Evolutionary conservation across 371 early-diverging fungal species (phyloP).

Genomic region (Circinella umbellata): DNA sequence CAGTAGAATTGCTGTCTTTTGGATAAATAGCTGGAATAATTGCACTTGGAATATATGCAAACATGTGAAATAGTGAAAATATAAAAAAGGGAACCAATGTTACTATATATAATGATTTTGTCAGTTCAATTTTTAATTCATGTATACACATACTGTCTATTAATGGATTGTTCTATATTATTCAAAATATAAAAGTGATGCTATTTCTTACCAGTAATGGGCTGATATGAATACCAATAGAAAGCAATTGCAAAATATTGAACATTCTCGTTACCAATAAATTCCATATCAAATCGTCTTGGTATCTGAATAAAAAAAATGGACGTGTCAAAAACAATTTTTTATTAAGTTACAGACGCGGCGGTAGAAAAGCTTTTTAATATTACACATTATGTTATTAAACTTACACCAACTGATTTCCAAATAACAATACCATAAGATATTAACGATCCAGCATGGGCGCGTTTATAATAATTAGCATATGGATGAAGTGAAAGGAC

Average conservation of each 20-base stretch:
- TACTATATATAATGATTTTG: conserved; percentile 44
- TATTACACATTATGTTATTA: conserved; percentile 3
- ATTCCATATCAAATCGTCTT: conserved; percentile 32
- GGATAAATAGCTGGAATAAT: conserved; percentile 70
- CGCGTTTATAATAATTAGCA: conserved; percentile 59
- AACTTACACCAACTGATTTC: conserved; percentile 76
- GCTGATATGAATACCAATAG: conserved; percentile 76
- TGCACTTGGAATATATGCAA: conserved; percentile 71
- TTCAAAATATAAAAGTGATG: too few species aligned
- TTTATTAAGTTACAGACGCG: not conserved
- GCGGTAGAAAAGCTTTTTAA: too few species aligned
- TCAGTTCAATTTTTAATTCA: not conserved
- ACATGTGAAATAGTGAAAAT: conserved; percentile 83
- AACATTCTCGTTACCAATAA: conserved; percentile 85
- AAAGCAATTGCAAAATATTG: conserved; percentile 85
- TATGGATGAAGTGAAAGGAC: conserved; percentile 40
- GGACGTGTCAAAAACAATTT: not conserved
- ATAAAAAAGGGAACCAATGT: conserved; percentile 80
- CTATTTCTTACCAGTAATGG: conserved; percentile 66
- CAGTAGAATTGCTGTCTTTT: conserved; percentile 39
- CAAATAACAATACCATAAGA: conserved; percentile 86
- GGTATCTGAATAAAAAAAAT: conserved; percentile 40
- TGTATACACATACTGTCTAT: not conserved
- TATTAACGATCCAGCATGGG: conserved; percentile 73
- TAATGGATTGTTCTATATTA: not conserved